Percentiles rank a stretch among this genome's conserved stretches.
These are phyloP conservation scores for Acacia concinna DNA, from an alignment of 331 rosid species.

Conservation along the genomic window DNA sequence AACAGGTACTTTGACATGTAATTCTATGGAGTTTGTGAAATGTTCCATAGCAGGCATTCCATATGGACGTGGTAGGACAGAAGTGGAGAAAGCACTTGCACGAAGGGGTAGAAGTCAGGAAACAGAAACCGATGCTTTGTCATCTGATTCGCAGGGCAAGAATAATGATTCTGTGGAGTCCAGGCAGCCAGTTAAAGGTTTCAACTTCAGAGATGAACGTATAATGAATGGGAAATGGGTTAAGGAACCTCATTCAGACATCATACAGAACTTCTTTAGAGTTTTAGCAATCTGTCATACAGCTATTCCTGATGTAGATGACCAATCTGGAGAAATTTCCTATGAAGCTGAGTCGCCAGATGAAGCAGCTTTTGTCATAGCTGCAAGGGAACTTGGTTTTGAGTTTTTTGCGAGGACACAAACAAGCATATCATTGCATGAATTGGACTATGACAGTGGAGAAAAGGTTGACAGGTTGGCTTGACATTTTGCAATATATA, in stretches of 20 bases:
- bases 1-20: conserved; percentile 87
- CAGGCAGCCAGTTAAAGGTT: conserved; percentile 51
- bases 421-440: conserved; percentile 60
- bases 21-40: conserved; percentile 86
- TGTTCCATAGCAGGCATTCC: conserved; percentile 68
- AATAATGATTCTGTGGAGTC: conserved; percentile 28
- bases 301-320: conserved; percentile 59
- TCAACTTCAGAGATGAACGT: conserved; percentile 73
- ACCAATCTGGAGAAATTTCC: conserved; percentile 50
- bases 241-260: conserved; percentile 57
- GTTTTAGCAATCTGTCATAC: conserved; percentile 83
- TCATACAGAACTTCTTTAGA: conserved; percentile 63
- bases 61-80: conserved; percentile 76
- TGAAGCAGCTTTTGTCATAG: conserved; percentile 90
- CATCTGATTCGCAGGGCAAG: conserved; percentile 34
- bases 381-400: conserved; percentile 83
- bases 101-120: conserved; percentile 35
- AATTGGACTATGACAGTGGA: conserved; percentile 50
- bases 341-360: conserved; percentile 87
- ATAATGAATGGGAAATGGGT: conserved; percentile 73
- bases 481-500: conserved; percentile 37
- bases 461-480: conserved; percentile 79
- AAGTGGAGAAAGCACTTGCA: conserved; percentile 70
- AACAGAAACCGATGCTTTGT: conserved; percentile 35
- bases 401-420: conserved; percentile 63